These are phyloP conservation scores for Termitomyces sp. DNA, from an alignment of 768 basidiomycete species.

Conservation along the genomic window DNA sequence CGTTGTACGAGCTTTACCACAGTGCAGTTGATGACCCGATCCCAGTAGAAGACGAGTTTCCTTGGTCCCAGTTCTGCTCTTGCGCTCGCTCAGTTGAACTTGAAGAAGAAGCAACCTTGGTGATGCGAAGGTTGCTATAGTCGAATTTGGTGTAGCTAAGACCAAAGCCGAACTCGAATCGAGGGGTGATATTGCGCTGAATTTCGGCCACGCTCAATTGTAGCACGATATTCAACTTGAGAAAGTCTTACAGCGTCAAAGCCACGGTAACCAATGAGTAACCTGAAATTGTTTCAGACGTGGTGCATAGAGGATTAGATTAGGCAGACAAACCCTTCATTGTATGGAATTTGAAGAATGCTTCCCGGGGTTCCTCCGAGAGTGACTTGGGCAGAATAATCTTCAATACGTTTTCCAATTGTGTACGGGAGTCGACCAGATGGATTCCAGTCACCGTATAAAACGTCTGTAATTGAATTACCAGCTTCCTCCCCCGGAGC, in stretches of 20 bases:
- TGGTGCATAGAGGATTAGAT: not conserved
- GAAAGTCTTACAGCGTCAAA: conserved; percentile 57
- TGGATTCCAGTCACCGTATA: conserved; percentile 70
- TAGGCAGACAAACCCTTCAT: conserved; percentile 42
- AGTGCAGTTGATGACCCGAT: conserved; percentile 60
- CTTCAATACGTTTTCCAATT: conserved; percentile 56
- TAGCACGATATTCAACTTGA: conserved; percentile 10
- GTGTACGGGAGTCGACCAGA: conserved; percentile 73
- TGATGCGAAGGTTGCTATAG: conserved; percentile 59
- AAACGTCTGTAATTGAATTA: conserved; percentile 64
- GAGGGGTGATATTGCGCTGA: conserved; percentile 69
- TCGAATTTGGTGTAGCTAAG: conserved; percentile 82
- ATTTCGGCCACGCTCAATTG: conserved; percentile 13
- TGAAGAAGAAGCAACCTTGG: conserved; percentile 31
- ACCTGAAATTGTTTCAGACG: conserved; percentile 29
- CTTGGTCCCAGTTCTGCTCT: conserved; percentile 54
- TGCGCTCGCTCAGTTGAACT: conserved; percentile 36
- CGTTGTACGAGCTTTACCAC: conserved; percentile 39
- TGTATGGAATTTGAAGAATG: conserved; percentile 55
- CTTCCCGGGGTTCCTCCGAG: conserved; percentile 33
- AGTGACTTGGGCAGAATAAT: conserved; percentile 56
- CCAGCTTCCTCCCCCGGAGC: conserved; percentile 68
- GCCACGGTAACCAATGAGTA: conserved; percentile 70
- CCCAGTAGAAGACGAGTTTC: conserved; percentile 51
- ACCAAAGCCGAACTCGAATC: conserved; percentile 90